Evolutionary conservation across 768 basidiomycete genomes (phyloP), one percentile per base, ranked within the genome.

Genomic region (Collybiopsis luxurians): DNA sequence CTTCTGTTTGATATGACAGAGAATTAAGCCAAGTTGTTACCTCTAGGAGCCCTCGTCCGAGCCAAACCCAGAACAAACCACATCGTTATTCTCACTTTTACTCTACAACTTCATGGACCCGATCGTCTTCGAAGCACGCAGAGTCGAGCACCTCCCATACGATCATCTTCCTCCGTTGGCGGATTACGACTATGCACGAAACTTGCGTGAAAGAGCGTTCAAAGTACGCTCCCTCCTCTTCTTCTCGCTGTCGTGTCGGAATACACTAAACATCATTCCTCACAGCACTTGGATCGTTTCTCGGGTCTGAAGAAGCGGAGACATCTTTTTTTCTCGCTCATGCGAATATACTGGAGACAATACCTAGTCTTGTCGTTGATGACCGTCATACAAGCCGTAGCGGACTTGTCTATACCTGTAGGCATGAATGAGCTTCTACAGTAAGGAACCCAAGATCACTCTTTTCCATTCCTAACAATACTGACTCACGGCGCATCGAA

Each of bases 71-170:
- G 73, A 77, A 55, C 74, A 74, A 58, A 73, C 70, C 7, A 68
- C 73, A 1, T 69, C 73, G 1, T 62, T 62, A 55, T 55, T 73
- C 30, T 71, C 66, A 19, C 68, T 70, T 50, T 36, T 73, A 10
- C 64, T 68, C 38, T 75, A 68, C 62, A 64, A 67, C 44, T 77
- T 67, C 64, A 65, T 75, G 65, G 70, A 74, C 43, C 57, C 61
- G 9, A 40, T 63, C 26, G 55, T 69, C 21, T 58, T 57, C 40
- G 30, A 50, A 9, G 66, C 67, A 1, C 61, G 55, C 7, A 46
- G 61, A 13, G 49, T 48, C n/a, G 44, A 55, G 6, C 60, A 64
- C 44, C 54, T 69, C 12, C 53, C 61, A 1, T 61, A 61, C 48
- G 67, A 66, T 7, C 44, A 48, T 11, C 52, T 69, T 12, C 75